phyloP scores from a whole-genome alignment of 2,329 filamentous ascomycete species.

The Neospermospora avenae region DNA sequence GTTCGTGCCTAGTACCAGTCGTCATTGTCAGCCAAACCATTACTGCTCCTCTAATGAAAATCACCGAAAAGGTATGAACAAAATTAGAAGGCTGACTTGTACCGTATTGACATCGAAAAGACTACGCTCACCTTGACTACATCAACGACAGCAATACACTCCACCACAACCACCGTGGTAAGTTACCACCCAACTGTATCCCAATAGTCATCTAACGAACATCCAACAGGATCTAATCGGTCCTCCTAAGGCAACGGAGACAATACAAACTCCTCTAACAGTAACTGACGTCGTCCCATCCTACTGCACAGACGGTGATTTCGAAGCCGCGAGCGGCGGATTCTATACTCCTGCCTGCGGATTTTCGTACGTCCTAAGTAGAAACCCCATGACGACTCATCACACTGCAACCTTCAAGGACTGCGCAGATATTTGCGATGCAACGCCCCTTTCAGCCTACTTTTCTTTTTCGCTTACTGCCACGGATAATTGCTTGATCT shows the following conservation, averaged over 20 bases:
- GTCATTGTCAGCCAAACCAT: not conserved
- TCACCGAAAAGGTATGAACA: not conserved
- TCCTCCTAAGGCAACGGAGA: not conserved
- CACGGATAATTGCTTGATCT: not conserved
- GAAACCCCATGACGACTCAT: not conserved
- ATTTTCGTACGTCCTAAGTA: not conserved
- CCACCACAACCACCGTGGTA: not conserved
- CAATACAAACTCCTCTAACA: not conserved
- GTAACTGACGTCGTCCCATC: not conserved
- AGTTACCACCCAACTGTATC: not conserved
- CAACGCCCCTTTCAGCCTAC: not conserved
- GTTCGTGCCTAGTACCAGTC: conserved; percentile 6
- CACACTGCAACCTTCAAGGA: not conserved
- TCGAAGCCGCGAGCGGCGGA: not conserved
- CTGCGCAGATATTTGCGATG: not conserved
- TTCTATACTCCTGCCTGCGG: not conserved
- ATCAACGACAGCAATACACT: not conserved
- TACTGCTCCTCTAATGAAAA: not conserved
- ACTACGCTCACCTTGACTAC: not conserved
- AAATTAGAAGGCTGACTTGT: not conserved
- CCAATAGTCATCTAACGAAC: not conserved
- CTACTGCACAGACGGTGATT: not conserved
- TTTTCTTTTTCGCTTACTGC: not conserved
- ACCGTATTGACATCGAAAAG: not conserved
- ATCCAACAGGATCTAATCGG: conserved; percentile 1